Conservation (phyloP, 2,329 filamentous ascomycete species). For the Akanthomyces lecanii region DNA sequence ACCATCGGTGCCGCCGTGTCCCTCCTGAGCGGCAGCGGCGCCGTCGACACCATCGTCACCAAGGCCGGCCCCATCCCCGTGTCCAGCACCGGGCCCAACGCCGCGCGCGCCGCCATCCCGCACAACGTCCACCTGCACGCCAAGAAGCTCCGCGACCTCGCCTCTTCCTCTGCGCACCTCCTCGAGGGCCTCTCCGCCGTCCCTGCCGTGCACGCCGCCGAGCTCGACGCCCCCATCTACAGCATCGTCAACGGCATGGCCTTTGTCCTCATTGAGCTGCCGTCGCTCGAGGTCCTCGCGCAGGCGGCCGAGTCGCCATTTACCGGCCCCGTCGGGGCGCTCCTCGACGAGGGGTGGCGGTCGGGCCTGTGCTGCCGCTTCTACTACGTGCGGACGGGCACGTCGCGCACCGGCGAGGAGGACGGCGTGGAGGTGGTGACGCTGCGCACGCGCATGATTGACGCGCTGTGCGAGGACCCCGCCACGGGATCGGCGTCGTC, state of each 20-base stretch:
- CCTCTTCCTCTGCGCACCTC: slow-evolving; percentile 17
- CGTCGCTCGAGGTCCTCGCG: slow-evolving; percentile 54
- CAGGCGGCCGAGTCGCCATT: slow-evolving; percentile 31
- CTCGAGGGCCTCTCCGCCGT: slow-evolving; percentile 26
- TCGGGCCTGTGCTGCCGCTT: slow-evolving; percentile 51
- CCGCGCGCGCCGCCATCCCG: slow-evolving; percentile 61
- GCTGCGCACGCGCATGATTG: slow-evolving; percentile 60
- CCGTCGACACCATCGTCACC: slow-evolving; percentile 43
- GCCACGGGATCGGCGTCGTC: slow-evolving; percentile 61
- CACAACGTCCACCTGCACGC: slow-evolving; percentile 62
- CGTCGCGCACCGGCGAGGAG: slow-evolving; percentile 22
- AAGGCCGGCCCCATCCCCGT: slow-evolving; percentile 56
- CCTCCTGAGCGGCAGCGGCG: slow-evolving; percentile 34
- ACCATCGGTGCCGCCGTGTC: slow-evolving; percentile 54
- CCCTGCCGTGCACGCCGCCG: slow-evolving; percentile 30
- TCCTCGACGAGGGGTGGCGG: slow-evolving; percentile 54
- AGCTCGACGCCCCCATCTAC: slow-evolving; percentile 45
- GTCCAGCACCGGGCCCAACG: slow-evolving; percentile 31
- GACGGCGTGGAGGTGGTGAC: slow-evolving; percentile 27
- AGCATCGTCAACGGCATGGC: slow-evolving; percentile 71
- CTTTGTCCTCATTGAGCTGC: slow-evolving; percentile 62
- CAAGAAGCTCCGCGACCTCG: slow-evolving; percentile 31
- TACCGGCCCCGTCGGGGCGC: slow-evolving; percentile 29
- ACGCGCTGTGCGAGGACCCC: slow-evolving; percentile 50
- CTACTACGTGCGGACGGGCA: slow-evolving; percentile 50